phyloP scores from a whole-genome alignment of 768 basidiomycete genomes.

The Leccinum longicurvipes region DNA sequence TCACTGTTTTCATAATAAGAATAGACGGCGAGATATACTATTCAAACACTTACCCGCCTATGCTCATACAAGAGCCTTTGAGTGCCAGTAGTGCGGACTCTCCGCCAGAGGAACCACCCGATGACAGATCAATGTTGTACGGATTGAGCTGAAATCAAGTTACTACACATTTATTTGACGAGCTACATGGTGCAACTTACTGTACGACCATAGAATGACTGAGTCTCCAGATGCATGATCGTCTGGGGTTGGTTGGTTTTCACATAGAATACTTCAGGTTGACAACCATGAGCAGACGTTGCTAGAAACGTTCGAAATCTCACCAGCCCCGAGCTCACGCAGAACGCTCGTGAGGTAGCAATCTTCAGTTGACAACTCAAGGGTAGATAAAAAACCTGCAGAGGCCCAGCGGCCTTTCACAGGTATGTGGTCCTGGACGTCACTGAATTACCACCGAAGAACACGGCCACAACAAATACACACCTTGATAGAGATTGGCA shows the following conservation, averaged over 20 bases:
- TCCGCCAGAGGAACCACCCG: constrained; percentile 54
- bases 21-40: not conserved
- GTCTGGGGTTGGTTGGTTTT: constrained; percentile 44
- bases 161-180: not conserved
- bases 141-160: constrained; percentile 39
- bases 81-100: constrained; percentile 47
- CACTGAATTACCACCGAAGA: not conserved
- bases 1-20: constrained; percentile 17
- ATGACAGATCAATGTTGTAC: constrained; percentile 39
- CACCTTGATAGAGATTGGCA: constrained; percentile 41
- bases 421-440: constrained; percentile 36
- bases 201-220: constrained; percentile 33
- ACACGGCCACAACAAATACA: not conserved
- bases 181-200: constrained; percentile 1
- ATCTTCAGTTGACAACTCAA: constrained; percentile 26
- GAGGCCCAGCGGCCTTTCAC: constrained; percentile 40
- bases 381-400: constrained; percentile 32
- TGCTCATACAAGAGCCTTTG: constrained; percentile 42
- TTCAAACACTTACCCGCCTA: constrained; percentile 35
- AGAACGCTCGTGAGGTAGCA: constrained; percentile 34
- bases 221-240: constrained; percentile 38
- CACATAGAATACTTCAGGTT: constrained; percentile 37
- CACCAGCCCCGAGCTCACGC: constrained; percentile 41
- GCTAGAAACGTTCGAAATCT: not conserved
- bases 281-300: constrained; percentile 2